These are phyloP conservation scores for sunflower (Helianthus annuus) DNA, from an alignment of 129 eudicot genomes.

Conservation along the genomic window HanXRQr2.0-SUNRISE NC_035446.2:20840399-20840898, in stretches of 20 bases:
- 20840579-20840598: neutral
- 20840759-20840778: conserved; percentile 21
- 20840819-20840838: neutral
- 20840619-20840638: conserved; percentile 51
- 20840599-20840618: conserved; percentile 3
- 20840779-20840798: neutral
- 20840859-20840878: neutral
- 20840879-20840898: neutral
- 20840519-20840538: no score
- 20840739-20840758: conserved; percentile 62
- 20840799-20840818: no score
- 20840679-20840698: conserved; percentile 68
- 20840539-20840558: no score
- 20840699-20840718: conserved; percentile 82
- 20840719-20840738: conserved; percentile 71
- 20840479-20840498: no score
- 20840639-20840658: conserved; percentile 90
- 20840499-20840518: no score
- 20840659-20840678: conserved; percentile 69
- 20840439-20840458: no score
- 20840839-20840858: neutral
- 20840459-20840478: no score
- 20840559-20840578: no score
- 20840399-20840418: no score
- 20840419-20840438: no score